phyloP scores from a whole-genome alignment of 2,329 filamentous ascomycete species.

The Cladophialophora immunda region DNA sequence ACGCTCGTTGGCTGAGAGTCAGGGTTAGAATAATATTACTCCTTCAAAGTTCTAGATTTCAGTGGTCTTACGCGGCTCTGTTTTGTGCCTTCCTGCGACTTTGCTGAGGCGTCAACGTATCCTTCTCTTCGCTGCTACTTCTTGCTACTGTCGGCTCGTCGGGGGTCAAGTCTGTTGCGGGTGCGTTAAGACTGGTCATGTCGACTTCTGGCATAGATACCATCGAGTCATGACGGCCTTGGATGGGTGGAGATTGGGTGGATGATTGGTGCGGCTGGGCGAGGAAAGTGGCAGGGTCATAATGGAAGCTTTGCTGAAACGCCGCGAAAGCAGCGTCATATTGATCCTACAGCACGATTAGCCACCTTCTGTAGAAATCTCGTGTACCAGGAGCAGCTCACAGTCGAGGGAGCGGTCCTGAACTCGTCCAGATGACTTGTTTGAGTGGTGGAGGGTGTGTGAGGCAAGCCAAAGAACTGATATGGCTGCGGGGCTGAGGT shows the following conservation, averaged over 20 bases:
- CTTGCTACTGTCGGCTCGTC: conserved; percentile 44
- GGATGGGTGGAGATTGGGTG: conserved; percentile 44
- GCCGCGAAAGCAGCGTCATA: conserved; percentile 49
- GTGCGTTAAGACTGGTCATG: conserved; percentile 43
- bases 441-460: conserved; percentile 47
- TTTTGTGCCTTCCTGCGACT: conserved; percentile 75
- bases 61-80: conserved; percentile 69
- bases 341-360: conserved; percentile 41
- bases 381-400: conserved; percentile 44
- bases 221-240: conserved; percentile 46
- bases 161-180: conserved; percentile 43
- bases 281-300: conserved; percentile 47
- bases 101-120: conserved; percentile 62
- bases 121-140: conserved; percentile 64
- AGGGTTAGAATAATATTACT: conserved; percentile 19
- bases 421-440: conserved; percentile 55
- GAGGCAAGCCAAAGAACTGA: conserved; percentile 58
- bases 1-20: conserved; percentile 80
- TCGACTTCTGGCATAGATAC: conserved; percentile 44
- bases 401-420: conserved; percentile 52
- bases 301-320: conserved; percentile 51
- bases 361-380: conserved; percentile 13
- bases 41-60: neutral
- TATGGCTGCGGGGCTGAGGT: conserved; percentile 52
- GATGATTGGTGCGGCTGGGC: conserved; percentile 37